A percentile compares a stretch with the other conserved stretches of the same genome.
These are phyloP conservation scores for Suillus sp. DNA, from an alignment of 768 basidiomycete species.

Conservation along the genomic window DNA sequence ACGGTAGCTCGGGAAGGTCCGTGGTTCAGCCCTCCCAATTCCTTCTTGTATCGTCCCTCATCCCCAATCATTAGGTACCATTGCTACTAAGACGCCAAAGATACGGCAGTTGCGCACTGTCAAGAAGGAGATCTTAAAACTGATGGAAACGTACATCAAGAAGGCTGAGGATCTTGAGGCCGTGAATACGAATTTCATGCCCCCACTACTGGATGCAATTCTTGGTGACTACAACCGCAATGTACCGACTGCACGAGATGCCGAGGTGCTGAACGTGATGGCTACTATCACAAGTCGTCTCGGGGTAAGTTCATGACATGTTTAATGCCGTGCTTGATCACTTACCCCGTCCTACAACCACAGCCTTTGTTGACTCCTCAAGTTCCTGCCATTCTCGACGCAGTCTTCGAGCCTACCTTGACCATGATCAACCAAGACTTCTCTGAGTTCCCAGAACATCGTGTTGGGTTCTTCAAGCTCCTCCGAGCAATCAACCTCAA, in stretches of 20 bases:
- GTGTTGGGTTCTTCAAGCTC: conserved; percentile 95
- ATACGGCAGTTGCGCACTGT: conserved; percentile 92
- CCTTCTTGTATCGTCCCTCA: conserved; percentile 6
- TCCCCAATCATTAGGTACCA: conserved; percentile 54
- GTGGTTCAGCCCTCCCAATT: conserved; percentile 18
- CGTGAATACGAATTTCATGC: conserved; percentile 90
- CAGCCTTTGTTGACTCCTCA: conserved; percentile 88
- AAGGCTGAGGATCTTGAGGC: conserved; percentile 96
- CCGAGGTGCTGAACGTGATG: conserved; percentile 97
- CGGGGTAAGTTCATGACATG: conserved; percentile 59
- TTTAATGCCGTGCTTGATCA: conserved; percentile 12
- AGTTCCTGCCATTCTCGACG: conserved; percentile 93
- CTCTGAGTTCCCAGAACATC: conserved; percentile 97
- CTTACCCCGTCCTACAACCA: conserved; percentile 3
- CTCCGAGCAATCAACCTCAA: conserved; percentile 88
- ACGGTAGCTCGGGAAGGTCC: conserved; percentile 84
- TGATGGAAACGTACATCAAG: conserved; percentile 97
- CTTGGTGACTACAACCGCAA: conserved; percentile 97
- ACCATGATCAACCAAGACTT: conserved; percentile 99
- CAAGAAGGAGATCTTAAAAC: conserved; percentile 96
- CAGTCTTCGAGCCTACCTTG: conserved; percentile 95
- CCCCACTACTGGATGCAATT: conserved; percentile 93
- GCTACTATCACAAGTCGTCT: conserved; percentile 88
- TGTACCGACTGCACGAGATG: conserved; percentile 90
- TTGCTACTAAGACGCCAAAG: conserved; percentile 97